Conservation (phyloP, 306 rosid genomes). For the Castanospermum australe region DNA sequence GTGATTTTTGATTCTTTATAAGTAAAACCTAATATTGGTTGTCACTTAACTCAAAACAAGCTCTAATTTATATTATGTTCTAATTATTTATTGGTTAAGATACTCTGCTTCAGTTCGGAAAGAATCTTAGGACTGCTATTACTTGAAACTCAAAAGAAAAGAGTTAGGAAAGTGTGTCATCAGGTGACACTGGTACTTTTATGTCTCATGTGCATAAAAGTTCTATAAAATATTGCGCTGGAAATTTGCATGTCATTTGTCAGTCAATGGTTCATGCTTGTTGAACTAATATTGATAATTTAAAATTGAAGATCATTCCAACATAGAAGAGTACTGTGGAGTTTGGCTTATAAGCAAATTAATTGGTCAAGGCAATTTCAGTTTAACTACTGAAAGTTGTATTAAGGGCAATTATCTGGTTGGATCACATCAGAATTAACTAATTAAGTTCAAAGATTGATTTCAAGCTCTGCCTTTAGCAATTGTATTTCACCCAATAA, state of each 20-base stretch:
- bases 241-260: neutral
- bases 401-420: slow-evolving; percentile 7
- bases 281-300: neutral
- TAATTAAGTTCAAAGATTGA: neutral
- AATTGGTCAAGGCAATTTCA: neutral
- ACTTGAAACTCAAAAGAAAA: neutral
- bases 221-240: neutral
- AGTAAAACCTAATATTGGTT: neutral
- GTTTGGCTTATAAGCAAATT: neutral
- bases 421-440: neutral
- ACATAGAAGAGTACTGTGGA: neutral
- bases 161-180: neutral
- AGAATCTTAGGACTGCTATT: neutral
- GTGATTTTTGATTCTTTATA: neutral
- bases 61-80: neutral
- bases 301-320: neutral
- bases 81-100: neutral
- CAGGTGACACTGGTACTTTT: neutral
- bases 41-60: neutral
- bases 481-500: neutral
- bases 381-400: neutral
- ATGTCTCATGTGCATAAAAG: neutral
- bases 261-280: neutral
- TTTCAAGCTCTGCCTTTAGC: neutral
- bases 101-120: neutral